phyloP scores from a whole-genome alignment of 495 filamentous ascomycete species.

The Cenococcum geophilum region DNA sequence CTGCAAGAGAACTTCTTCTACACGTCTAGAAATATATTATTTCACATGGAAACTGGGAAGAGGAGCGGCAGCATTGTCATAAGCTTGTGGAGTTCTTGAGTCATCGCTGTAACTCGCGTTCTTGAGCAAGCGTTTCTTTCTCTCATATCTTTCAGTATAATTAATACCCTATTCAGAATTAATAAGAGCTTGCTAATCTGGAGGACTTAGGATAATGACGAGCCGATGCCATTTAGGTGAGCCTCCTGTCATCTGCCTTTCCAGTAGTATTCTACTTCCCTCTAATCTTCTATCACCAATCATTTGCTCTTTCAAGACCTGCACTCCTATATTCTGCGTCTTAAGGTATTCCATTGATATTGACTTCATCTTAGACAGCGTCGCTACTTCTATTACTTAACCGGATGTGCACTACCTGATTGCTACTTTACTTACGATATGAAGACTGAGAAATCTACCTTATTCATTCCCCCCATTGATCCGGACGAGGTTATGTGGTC shows the following conservation, averaged over 20 bases:
- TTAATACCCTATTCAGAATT: neutral
- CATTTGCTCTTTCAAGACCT: too few relatives aligned
- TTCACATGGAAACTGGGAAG: neutral
- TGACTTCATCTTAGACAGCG: conserved; percentile 58
- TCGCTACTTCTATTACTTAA: conserved; percentile 90
- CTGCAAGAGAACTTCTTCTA: too few relatives aligned
- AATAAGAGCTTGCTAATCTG: neutral
- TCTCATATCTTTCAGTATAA: neutral
- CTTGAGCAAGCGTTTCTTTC: too few relatives aligned
- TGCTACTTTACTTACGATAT: conserved; percentile 79
- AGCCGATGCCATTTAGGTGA: conserved; percentile 9
- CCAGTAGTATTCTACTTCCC: too few relatives aligned
- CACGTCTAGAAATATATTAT: too few relatives aligned
- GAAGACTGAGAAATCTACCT: conserved; percentile 60
- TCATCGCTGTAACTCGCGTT: too few relatives aligned
- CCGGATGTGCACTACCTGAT: conserved; percentile 78
- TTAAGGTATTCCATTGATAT: neutral
- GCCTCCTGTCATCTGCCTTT: neutral
- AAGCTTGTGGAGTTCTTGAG: neutral
- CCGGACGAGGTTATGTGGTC: conserved; percentile 93
- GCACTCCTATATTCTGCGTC: too few relatives aligned
- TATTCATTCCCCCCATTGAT: conserved; percentile 88
- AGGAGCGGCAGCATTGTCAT: neutral
- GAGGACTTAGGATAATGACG: conserved; percentile 7
- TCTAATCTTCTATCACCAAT: neutral